phyloP scores from a whole-genome alignment of 1,284 basidiomycete genomes.

The Mycena citricolor region DNA sequence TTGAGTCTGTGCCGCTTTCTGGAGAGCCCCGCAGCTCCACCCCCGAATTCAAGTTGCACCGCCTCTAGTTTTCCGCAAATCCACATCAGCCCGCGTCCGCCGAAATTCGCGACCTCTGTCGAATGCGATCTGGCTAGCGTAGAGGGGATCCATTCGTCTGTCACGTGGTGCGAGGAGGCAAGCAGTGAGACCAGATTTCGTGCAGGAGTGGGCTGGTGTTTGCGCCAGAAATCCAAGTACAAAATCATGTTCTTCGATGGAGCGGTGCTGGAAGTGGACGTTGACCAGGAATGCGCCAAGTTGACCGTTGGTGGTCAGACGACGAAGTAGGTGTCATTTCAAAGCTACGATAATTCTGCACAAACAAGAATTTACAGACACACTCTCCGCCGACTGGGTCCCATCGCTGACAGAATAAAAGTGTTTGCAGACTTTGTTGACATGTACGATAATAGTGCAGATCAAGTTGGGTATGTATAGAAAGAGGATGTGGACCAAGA shows the following conservation, averaged over 20 bases:
- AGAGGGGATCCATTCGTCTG: constrained; percentile 14
- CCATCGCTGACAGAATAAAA: constrained; percentile 42
- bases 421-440: constrained; percentile 43
- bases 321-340: constrained; percentile 38
- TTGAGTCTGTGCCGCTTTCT: too few species aligned
- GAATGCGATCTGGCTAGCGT: constrained; percentile 12
- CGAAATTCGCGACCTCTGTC: not conserved
- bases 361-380: constrained; percentile 26
- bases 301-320: constrained; percentile 31
- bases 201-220: constrained; percentile 44
- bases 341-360: constrained; percentile 10
- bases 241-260: constrained; percentile 50
- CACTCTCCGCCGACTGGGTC: constrained; percentile 36
- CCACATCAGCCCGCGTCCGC: not conserved
- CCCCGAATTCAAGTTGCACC: constrained; percentile 5
- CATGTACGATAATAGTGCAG: constrained; percentile 36
- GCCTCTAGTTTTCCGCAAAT: constrained; percentile 2
- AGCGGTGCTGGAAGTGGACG: constrained; percentile 40
- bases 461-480: not conserved
- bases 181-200: constrained; percentile 8
- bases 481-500: too few species aligned
- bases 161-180: constrained; percentile 20
- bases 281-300: constrained; percentile 42
- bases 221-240: constrained; percentile 39
- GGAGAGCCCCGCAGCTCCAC: constrained; percentile 3